A percentile compares a stretch with the other conserved stretches of the same genome.
phyloP scores from a whole-genome alignment of 371 early-diverging fungal species.

The Furculomyces boomerangus region DNA sequence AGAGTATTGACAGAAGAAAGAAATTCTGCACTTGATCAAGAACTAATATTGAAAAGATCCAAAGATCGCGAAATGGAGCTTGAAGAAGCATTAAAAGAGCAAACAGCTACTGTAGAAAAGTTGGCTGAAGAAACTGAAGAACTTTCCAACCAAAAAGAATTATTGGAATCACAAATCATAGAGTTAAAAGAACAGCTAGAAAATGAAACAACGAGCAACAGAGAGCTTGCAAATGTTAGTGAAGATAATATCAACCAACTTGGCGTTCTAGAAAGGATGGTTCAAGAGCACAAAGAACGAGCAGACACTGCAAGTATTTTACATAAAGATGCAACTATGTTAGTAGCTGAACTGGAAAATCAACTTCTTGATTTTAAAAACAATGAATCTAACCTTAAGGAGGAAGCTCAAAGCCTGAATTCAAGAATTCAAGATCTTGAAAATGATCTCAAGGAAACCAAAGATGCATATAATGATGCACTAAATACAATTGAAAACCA shows the following conservation, averaged over 20 bases:
- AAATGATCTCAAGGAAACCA: not conserved
- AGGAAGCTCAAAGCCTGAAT: not conserved
- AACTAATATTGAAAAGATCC: constrained; percentile 55
- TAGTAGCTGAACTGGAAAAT: constrained; percentile 29
- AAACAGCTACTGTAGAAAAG: constrained; percentile 38
- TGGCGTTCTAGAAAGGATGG: constrained; percentile 32
- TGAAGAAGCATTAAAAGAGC: constrained; percentile 42
- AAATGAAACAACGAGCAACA: constrained; percentile 24
- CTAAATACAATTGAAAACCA: not conserved
- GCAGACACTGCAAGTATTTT: constrained; percentile 32
- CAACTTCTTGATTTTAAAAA: constrained; percentile 32
- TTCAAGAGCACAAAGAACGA: constrained; percentile 22
- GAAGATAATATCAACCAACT: constrained; percentile 29
- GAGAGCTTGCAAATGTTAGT: constrained; percentile 44
- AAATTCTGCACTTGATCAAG: constrained; percentile 52
- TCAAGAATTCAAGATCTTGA: constrained; percentile 5
- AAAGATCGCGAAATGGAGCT: constrained; percentile 46
- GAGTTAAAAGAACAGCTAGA: constrained; percentile 26
- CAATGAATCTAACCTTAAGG: constrained; percentile 29
- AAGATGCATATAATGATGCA: not conserved
- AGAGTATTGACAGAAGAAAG: constrained; percentile 46
- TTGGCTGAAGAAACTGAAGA: constrained; percentile 41
- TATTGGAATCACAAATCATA: constrained; percentile 24
- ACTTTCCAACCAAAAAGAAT: constrained; percentile 26
- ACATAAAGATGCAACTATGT: constrained; percentile 25